Evolutionary conservation across 192 early-diverging fungal species (phyloP), one percentile per base, ranked within the genome.

Genomic region (Backusella sp.): DNA sequence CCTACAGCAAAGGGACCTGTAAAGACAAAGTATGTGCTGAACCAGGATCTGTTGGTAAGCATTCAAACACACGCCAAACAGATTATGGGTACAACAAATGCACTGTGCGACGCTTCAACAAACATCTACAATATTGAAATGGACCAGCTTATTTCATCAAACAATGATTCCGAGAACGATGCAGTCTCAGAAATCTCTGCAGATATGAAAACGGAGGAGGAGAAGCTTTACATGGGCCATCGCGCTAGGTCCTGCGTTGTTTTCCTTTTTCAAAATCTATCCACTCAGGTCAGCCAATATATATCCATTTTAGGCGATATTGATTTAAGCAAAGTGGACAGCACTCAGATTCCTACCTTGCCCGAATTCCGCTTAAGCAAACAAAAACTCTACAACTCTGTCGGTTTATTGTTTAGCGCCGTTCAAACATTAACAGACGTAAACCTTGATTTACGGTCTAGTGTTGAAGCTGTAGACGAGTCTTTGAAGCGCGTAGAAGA

Each of bases 361-460:
- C 65, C 52, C 19, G 46, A 68, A 26, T 80, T 59, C 30, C 75
- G 77, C n/a, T 68, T 74, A 12, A 34, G 76, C 15, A 83, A 79
- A 49, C 82, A 83, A 70, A 77, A 73, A 9, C 75, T 83, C 23
- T 83, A 79, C 41, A 79, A 83, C 32, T 73, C 46, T 12, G 68
- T 75, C 26, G 82, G 82, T 35, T 28, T 53, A 41, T 44, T 83
- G 3, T 83, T 79, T 52, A 73, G 73, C 28, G 74, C 74, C 4
- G 66, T 79, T 17, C 82, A 83, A n/a, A 53, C 70, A 23, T 37
- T 76, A 7, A 83, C 78, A 6, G 77, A 79, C 41, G 17, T 39
- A 1, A 35, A 70, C 6, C 42, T 32, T 15, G 67, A 76, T 44
- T 42, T 67, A 14, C 17, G 32, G 17, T 34, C 26, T 0, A 68